Evolutionary conservation across 2,329 filamentous ascomycete genomes (phyloP), one percentile per base, ranked within the genome.

Genomic region (Sporothrix curviconia): DNA sequence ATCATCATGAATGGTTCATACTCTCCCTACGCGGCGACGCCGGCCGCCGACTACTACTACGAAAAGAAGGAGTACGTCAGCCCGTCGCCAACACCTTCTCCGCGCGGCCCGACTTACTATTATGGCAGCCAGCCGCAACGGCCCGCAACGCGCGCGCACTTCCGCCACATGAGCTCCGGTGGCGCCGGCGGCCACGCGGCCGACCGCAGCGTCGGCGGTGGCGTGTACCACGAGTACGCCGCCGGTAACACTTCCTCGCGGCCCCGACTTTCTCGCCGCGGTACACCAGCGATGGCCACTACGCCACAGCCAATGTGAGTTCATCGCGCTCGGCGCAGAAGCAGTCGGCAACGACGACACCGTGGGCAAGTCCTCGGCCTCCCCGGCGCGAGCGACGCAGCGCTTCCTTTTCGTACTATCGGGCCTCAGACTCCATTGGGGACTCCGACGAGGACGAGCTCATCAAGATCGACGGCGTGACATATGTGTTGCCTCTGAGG

Each of bases 241-340:
- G 65, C 61, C 62, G 64, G 68, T 53, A 76, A 70, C 64, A 77
- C 71, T 2, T 59, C 58, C 14, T 57, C 60, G 59, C 75, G 74
- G 65, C 75, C 73, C 76, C 74, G 40, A 73, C 76, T 60, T 80
- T 81, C 67, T 84, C 81, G 61, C 81, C 81, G 62, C 78, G 81
- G 65, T 84, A 81, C 74, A 82, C 78, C 69, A 83, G 80, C 76
- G 77, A 76, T 68, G 81, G 81, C 70, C 75, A 81, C 68, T 84
- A 84, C 76, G 80, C 79, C 73, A 83, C 81, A 73, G 80, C 79
- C 74, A 81, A 83, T 83, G 81, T 84, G 81, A 84, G 81, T 84
- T 71, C 70, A 68, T 68, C 72, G 73, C 70, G 72, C 70, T 70
- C 71, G 70, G 66, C 71, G 67, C 72, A 72, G 66, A 78, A 78